Percentiles rank a stretch among this genome's conserved stretches.
Evolutionary conservation across 306 rosid genomes (phyloP).

Genomic region (Sicyos edulis): DNA sequence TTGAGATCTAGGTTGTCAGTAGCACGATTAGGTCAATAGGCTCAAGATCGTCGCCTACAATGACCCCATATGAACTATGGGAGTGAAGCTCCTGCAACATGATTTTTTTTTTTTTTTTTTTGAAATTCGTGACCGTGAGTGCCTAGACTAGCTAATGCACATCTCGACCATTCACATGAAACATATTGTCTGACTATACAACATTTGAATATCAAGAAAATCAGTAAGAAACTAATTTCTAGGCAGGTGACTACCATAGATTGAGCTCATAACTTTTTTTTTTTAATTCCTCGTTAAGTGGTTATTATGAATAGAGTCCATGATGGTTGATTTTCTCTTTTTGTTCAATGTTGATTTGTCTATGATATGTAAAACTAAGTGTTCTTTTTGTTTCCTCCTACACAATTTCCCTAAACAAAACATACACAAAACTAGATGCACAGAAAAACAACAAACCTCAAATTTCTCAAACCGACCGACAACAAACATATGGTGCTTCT

Average conservation of each 20-base stretch:
- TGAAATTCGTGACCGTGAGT: too few species aligned
- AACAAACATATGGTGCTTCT: slow-evolving; percentile 53
- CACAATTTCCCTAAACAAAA: neutral
- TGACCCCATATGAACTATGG: neutral
- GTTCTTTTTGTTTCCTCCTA: neutral
- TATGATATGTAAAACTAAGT: neutral
- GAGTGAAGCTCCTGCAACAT: neutral
- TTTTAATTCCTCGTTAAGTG: too few species aligned
- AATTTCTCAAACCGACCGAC: slow-evolving; percentile 57
- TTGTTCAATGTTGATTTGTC: neutral
- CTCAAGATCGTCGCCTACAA: neutral
- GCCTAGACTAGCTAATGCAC: too few species aligned
- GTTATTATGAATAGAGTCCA: too few species aligned
- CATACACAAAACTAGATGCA: neutral
- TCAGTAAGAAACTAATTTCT: too few species aligned
- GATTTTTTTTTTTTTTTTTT: neutral
- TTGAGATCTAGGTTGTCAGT: neutral
- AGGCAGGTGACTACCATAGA: too few species aligned
- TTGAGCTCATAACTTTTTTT: too few species aligned
- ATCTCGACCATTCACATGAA: too few species aligned
- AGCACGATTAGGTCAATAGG: neutral
- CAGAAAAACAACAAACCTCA: slow-evolving; percentile 40
- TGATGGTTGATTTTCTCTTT: neutral
- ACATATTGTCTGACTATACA: too few species aligned
- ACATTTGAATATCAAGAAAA: too few species aligned